Evolutionary conservation across 495 filamentous ascomycete genomes (phyloP), one percentile per base, ranked within the genome.

Genomic region (Pseudoneurospora amorphoporcata): DNA sequence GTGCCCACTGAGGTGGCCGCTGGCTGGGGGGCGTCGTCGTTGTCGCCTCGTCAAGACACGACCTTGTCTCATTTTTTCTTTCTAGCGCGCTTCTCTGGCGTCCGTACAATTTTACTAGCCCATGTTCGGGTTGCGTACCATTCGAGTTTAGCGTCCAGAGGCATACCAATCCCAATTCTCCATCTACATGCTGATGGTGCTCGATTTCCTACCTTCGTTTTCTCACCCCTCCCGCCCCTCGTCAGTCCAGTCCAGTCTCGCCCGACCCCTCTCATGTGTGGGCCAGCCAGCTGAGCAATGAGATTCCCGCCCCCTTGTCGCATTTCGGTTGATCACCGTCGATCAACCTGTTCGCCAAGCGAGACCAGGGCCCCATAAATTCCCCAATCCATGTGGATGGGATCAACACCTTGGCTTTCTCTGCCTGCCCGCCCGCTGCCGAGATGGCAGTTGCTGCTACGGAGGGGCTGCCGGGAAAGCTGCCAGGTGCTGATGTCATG

Each of bases 31-130:
- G 6, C 12, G 23, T 61, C 53, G 14, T 58, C 47, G 47, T 29
- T 19, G 47, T 58, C 19, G 47, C 19, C 43, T 29, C 23, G 23
- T 61, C n/a, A 16, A 42, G n/a, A 42, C 6, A 65, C 29, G 53
- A 65, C 53, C 45, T 61, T 69, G 69, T 69, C 42, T 39, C 40
- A 37, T 14, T 65, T 74, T 69, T 71, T 71, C 69, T 41, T 78
- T 76, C 77, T 78, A 78, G 77, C 72, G 73, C 68, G 23, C 73
- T 78, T 78, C 73, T 65, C 53, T 75, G 69, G 75, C 72, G 72
- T 72, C 47, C 69, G 42, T 70, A 65, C 53, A 65, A 65, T 65
- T 37, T 65, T 37, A 37, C 35, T 29, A 17, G 53, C 29, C 29
- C 29, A 29, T 65, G 12, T 2, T 35, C 29, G 53, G 53, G 29